A percentile compares a stretch with the other conserved stretches of the same genome.
phyloP scores from a whole-genome alignment of 257 asterid genomes.

The Leonotis leonurus region DNA sequence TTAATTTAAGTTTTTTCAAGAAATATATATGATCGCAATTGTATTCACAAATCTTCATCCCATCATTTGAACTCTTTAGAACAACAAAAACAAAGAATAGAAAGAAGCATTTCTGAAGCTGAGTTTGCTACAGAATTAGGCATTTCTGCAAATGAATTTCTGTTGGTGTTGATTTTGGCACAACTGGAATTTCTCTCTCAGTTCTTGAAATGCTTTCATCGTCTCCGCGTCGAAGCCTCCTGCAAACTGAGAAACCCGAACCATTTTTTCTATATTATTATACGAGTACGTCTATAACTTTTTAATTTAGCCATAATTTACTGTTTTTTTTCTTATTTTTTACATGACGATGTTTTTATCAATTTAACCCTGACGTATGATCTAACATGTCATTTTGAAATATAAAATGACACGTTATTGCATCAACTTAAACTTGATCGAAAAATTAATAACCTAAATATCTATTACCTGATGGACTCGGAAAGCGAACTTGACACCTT shows the following conservation, averaged over 20 bases:
- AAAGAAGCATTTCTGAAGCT: conserved; percentile 31
- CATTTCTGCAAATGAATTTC: conserved; percentile 25
- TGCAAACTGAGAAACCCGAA: conserved; percentile 57
- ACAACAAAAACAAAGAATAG: conserved; percentile 1
- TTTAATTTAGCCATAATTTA: too few relatives aligned
- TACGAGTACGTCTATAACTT: too few relatives aligned
- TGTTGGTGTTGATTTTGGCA: conserved; percentile 43
- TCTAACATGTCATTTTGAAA: too few relatives aligned
- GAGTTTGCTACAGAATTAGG: conserved; percentile 39
- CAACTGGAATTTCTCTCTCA: conserved; percentile 70
- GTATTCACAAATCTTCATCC: conserved; percentile 24
- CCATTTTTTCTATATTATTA: not conserved
- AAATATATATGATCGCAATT: conserved; percentile 9
- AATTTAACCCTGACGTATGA: too few relatives aligned
- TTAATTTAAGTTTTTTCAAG: conserved; percentile 11
- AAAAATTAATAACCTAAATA: too few relatives aligned
- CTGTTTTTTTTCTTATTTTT: too few relatives aligned
- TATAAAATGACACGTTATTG: too few relatives aligned
- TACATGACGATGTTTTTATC: too few relatives aligned
- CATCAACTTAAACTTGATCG: too few relatives aligned
- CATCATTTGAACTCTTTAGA: conserved; percentile 21
- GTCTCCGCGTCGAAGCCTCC: conserved; percentile 97
- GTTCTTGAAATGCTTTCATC: conserved; percentile 86
- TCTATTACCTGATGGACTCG: conserved; percentile 95
- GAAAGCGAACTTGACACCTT: conserved; percentile 87